Base-by-base conservation (phyloP, 768 basidiomycete genomes). In the Leucocoprinus sp. region DNA sequence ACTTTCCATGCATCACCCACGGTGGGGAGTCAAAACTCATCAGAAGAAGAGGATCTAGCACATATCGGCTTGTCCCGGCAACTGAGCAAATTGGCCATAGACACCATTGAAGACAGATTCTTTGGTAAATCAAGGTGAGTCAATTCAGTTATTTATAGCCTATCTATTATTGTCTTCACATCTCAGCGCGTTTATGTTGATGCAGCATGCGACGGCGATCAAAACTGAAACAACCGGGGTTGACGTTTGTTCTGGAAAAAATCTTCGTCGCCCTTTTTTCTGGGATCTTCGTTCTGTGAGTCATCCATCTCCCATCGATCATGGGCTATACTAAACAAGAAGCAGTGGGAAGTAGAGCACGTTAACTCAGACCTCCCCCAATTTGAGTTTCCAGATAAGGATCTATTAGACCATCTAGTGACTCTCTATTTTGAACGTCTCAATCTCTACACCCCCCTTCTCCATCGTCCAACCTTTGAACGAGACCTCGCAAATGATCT, bases 391-490 rank as follows among this genome's bases (percentile, higher is more conserved):
- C 80, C 79, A 1, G 68, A 72, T 2, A 51, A 53, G 2, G 71
- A 75, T 40, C 64, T 91, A 9, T 62, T 76, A 12, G 53, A 54
- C 9, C 46, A 52, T 2, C 66, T 91, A 22, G 61, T 86, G 38
- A 61, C 71, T 12, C 59, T 76, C 3, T 89, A 79, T 56, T 91
- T 90, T 53, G 56, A 57, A 0, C 53, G 70, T 28, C 45, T 72
- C 40, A 80, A 87, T 48, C 47, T 61, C 8, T 59, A 71, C 35
- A 52, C 71, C 2, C 86, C 87, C 0, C 60, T 90, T 4, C 60
- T 93, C 3, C 88, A 90, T 54, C 71, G 74, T 0, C 79, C 80
- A 0, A 72, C 74, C 7, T 89, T 90, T 51, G 66, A 78, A 45
- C 62, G 64, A 14, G 67, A 70, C 24, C 53, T 82, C 11, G 53